phyloP scores from a whole-genome alignment of 2,329 filamentous ascomycete species.

The Xylariaceae sp. region DNA sequence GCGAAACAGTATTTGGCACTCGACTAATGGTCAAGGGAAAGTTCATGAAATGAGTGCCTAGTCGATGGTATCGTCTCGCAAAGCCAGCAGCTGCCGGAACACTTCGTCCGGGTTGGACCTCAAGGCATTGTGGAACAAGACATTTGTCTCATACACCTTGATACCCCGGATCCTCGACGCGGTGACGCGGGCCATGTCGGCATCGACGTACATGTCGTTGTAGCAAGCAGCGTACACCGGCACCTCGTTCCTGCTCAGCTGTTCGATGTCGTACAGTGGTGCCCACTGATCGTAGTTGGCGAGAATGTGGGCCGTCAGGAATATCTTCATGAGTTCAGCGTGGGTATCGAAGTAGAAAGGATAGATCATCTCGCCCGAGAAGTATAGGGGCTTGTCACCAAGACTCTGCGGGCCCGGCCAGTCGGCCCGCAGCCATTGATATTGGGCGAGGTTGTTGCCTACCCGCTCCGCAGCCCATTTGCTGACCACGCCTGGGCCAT shows the following conservation, averaged over 20 bases:
- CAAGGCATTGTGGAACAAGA: slow-evolving; percentile 79
- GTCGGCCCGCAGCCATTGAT: slow-evolving; percentile 41
- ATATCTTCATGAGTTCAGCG: slow-evolving; percentile 63
- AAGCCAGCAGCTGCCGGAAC: slow-evolving; percentile 63
- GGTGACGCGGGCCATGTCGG: slow-evolving; percentile 63
- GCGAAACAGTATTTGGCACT: no score
- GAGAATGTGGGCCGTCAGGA: slow-evolving; percentile 61
- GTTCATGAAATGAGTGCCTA: no score
- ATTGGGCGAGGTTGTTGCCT: slow-evolving; percentile 39
- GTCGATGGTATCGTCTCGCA: slow-evolving; percentile 63
- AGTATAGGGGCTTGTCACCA: slow-evolving; percentile 53
- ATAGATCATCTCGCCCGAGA: slow-evolving; percentile 91
- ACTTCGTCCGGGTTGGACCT: slow-evolving; percentile 68
- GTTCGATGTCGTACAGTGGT: slow-evolving; percentile 64
- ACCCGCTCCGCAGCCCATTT: slow-evolving; percentile 70
- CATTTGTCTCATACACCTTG: slow-evolving; percentile 79
- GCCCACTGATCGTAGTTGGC: slow-evolving; percentile 66
- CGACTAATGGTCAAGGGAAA: no score
- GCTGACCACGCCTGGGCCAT: slow-evolving; percentile 53
- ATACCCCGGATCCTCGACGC: slow-evolving; percentile 66
- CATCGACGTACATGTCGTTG: slow-evolving; percentile 92
- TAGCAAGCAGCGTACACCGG: slow-evolving; percentile 82
- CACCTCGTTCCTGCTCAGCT: slow-evolving; percentile 68
- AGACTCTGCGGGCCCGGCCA: slow-evolving; percentile 31
- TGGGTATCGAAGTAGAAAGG: slow-evolving; percentile 79